These are phyloP conservation scores for Citrus trifoliata DNA, from an alignment of 345 rosid species.

Conservation along the genomic window DNA sequence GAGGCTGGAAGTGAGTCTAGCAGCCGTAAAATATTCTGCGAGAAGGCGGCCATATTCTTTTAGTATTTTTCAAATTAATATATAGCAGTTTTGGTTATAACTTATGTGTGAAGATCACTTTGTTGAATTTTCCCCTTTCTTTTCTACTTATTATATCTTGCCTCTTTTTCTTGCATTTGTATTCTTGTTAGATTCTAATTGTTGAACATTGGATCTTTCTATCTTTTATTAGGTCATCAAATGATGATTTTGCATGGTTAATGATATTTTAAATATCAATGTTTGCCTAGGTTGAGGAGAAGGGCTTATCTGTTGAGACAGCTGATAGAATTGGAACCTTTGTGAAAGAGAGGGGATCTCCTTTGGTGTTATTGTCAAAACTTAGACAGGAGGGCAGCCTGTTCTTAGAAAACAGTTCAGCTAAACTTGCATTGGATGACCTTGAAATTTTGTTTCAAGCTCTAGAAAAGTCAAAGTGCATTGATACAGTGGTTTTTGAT, in stretches of 20 bases:
- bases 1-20: background rate
- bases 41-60: background rate
- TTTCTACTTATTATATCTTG: background rate
- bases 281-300: constrained; percentile 69
- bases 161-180: background rate
- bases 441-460: constrained; percentile 79
- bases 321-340: constrained; percentile 78
- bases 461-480: constrained; percentile 71
- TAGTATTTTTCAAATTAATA: background rate
- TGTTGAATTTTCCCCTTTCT: background rate
- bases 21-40: background rate
- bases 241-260: constrained; percentile 1
- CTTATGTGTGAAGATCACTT: background rate
- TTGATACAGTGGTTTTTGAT: constrained; percentile 79
- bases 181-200: background rate
- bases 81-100: background rate
- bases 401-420: constrained; percentile 53
- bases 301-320: constrained; percentile 62
- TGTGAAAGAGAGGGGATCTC: constrained; percentile 77
- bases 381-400: constrained; percentile 58
- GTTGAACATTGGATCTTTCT: background rate
- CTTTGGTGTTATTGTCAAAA: constrained; percentile 54
- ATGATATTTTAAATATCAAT: constrained; percentile 1
- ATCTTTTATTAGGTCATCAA: background rate
- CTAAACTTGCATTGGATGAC: constrained; percentile 70